phyloP scores from a whole-genome alignment of 1,284 basidiomycete genomes.

The Ustilago lituana region DNA sequence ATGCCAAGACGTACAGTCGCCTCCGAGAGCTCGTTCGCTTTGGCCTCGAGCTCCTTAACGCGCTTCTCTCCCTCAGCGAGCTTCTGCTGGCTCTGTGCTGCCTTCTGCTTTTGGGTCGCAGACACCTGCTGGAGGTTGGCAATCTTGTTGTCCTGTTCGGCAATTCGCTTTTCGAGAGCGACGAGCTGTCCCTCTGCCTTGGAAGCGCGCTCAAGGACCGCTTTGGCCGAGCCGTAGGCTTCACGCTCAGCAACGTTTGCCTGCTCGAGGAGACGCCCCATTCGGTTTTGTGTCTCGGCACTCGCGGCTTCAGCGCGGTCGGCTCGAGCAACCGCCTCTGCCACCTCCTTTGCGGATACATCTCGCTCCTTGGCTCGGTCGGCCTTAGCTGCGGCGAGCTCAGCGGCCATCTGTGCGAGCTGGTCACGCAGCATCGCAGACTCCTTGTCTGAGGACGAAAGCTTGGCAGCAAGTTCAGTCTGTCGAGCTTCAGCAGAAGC shows the following conservation, averaged over 20 bases:
- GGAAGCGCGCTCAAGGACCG: slow-evolving; percentile 36
- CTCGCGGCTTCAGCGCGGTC: slow-evolving; percentile 34
- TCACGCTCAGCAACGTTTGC: slow-evolving; percentile 27
- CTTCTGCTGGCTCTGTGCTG: slow-evolving; percentile 52
- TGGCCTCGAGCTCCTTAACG: slow-evolving; percentile 43
- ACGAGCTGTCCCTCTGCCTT: slow-evolving; percentile 51
- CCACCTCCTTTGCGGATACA: slow-evolving; percentile 27
- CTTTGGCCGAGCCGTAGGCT: slow-evolving; percentile 37
- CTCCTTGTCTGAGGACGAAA: slow-evolving; percentile 20
- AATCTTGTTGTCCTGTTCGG: slow-evolving; percentile 57
- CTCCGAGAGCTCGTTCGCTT: slow-evolving; percentile 6
- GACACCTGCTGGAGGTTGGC: slow-evolving; percentile 51
- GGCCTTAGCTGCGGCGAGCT: slow-evolving; percentile 28
- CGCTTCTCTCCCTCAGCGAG: slow-evolving; percentile 54
- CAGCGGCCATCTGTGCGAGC: slow-evolving; percentile 32
- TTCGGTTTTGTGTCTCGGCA: slow-evolving; percentile 23
- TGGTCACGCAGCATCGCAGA: slow-evolving; percentile 32
- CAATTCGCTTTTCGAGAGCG: slow-evolving; percentile 49
- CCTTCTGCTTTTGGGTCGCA: slow-evolving; percentile 62
- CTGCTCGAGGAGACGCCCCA: slow-evolving; percentile 19
- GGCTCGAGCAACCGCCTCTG: slow-evolving; percentile 37
- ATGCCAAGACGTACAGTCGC: not conserved
- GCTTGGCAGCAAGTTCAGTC: slow-evolving; percentile 5
- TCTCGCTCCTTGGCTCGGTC: slow-evolving; percentile 42
- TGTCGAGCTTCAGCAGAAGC: slow-evolving; percentile 10